Conservation (phyloP, 805 yeast species). For the Candida multigemmis region DNA sequence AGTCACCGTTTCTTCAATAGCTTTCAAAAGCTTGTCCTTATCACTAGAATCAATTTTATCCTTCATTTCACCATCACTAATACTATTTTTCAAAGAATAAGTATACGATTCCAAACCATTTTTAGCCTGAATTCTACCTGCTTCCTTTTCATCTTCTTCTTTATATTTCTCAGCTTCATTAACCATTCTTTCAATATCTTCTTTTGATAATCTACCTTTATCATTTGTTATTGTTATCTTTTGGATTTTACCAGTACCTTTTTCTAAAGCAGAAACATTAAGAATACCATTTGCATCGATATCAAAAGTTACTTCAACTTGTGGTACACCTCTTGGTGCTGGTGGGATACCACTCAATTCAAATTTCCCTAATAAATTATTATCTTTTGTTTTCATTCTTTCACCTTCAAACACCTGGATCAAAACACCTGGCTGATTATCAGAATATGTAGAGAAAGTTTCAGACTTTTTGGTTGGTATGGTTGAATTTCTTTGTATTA, state of each 20-base stretch:
- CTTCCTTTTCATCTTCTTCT: slow-evolving; percentile 78
- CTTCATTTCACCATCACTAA: slow-evolving; percentile 37
- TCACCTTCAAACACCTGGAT: slow-evolving; percentile 96
- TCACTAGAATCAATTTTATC: slow-evolving; percentile 32
- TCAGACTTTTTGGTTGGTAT: slow-evolving; percentile 94
- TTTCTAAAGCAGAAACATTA: slow-evolving; percentile 81
- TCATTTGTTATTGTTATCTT: slow-evolving; percentile 89
- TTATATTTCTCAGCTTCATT: slow-evolving; percentile 94
- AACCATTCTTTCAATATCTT: slow-evolving; percentile 95
- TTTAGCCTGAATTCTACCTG: slow-evolving; percentile 81
- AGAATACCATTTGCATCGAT: slow-evolving; percentile 82
- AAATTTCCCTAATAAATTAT: slow-evolving; percentile 81
- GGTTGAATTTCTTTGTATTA: slow-evolving; percentile 90
- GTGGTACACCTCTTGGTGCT: slow-evolving; percentile 89
- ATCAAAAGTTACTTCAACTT: slow-evolving; percentile 83
- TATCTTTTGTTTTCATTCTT: slow-evolving; percentile 90
- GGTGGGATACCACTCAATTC: slow-evolving; percentile 84
- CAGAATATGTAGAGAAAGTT: slow-evolving; percentile 92
- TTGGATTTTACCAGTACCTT: slow-evolving; percentile 90
- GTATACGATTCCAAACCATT: slow-evolving; percentile 86
- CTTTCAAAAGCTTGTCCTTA: slow-evolving; percentile 44
- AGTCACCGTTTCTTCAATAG: slow-evolving; percentile 29
- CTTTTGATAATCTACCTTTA: slow-evolving; percentile 89
- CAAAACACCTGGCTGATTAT: slow-evolving; percentile 91
- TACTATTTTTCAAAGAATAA: slow-evolving; percentile 68